Evolutionary conservation across 305 asterid genomes (phyloP).

Genomic region (Striga hermonthica): DNA sequence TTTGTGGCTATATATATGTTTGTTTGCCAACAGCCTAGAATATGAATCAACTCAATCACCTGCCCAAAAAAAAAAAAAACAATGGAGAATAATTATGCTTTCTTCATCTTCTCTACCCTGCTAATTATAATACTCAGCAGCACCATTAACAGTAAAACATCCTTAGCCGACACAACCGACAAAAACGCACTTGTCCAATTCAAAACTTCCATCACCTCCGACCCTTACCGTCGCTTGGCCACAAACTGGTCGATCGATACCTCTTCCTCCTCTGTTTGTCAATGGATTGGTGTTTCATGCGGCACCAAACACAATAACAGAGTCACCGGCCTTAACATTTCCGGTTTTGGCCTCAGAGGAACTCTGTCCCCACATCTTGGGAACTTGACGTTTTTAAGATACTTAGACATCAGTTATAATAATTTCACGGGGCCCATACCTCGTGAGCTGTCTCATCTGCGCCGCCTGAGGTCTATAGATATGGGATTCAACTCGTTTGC

Average conservation of each 20-base stretch:
- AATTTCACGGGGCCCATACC: constrained; percentile 43
- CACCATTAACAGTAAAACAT: neutral
- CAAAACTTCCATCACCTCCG: constrained; percentile 27
- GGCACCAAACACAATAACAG: constrained; percentile 27
- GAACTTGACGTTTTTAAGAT: constrained; percentile 46
- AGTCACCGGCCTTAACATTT: constrained; percentile 36
- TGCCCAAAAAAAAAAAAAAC: no score
- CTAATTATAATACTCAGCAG: neutral
- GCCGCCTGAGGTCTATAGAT: constrained; percentile 24
- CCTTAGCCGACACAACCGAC: constrained; percentile 6
- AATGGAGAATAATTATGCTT: no score
- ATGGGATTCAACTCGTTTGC: constrained; percentile 35
- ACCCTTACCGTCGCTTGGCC: constrained; percentile 19
- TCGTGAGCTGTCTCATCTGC: constrained; percentile 32
- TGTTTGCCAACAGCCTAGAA: no score
- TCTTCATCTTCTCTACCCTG: neutral
- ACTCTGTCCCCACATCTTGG: constrained; percentile 44
- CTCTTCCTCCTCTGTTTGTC: constrained; percentile 29
- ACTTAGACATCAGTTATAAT: constrained; percentile 42
- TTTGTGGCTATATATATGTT: no score
- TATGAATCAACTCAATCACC: no score
- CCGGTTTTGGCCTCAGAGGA: constrained; percentile 37
- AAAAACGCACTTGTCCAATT: constrained; percentile 31
- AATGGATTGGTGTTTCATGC: constrained; percentile 50
- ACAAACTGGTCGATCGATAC: constrained; percentile 34